Evolutionary conservation across 306 rosid species (phyloP), one percentile per base, ranked within the genome.

Genomic region (Potentilla sterilis): DNA sequence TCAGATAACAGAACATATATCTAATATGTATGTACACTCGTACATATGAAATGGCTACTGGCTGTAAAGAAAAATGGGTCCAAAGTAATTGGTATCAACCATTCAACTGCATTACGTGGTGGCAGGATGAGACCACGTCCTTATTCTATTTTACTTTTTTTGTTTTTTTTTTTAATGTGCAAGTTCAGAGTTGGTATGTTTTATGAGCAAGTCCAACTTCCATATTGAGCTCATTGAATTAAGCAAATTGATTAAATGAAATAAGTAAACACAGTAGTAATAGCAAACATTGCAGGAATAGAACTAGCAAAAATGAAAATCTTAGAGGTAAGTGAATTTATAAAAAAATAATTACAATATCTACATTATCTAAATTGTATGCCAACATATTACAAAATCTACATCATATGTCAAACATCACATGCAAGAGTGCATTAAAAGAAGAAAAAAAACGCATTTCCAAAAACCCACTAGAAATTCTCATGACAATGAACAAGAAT

Each of bases 381-480:
- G 28, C 28, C 28, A 28, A 28, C 28, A 28, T 0, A 11, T 18
- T 51, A 16, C 57, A 18, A 18, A 15, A 51, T 51, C 49, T 41
- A 54, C 38, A 38, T 72, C 38, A 1, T 38, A 72, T 32, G 38
- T 42, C 8, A 24, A 24, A 24, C 40, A 9, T 34, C 43, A 47
- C 21, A 3, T 10, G 78, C 22, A 55, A 16, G 22, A 57, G 51
- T 15, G n/a, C 8, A 43, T 34, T 35, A 10, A 77, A 57, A 9
- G 37, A 69, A 28, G 28, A 28, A 28, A 63, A 41, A 8, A 48
- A 74, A 55, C 8, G 24, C 55, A 14, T 52, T 85, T 49, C 4
- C 46, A 48, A 77, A 58, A 37, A 74, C 66, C 41, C 81, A 73
- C 35, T 21, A 74, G 74, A 75, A 79, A 51, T 55, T 13, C 57